These are phyloP conservation scores for Colletotrichum sp. DNA, from an alignment of 2,329 filamentous ascomycete species.

Conservation along the genomic window DNA sequence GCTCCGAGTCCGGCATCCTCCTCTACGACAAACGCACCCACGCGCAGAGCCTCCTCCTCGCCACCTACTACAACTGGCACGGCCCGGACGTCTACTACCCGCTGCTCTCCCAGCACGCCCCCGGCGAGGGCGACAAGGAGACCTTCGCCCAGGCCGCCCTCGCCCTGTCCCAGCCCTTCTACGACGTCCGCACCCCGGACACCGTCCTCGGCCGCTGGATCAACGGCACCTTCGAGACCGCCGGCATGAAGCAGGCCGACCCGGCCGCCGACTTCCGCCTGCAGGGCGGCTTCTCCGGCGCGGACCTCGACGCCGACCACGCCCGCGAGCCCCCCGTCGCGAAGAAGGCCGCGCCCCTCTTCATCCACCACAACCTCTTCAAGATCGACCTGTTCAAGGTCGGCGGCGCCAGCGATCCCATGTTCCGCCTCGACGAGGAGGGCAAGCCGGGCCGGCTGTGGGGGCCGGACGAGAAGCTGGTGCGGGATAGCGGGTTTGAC, in stretches of 20 bases:
- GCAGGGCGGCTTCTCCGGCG: constrained; percentile 1
- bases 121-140: constrained; percentile 53
- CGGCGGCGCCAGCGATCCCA: constrained; percentile 20
- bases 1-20: constrained; percentile 54
- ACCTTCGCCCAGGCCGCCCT: constrained; percentile 50
- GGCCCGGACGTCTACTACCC: constrained; percentile 57
- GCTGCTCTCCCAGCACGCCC: constrained; percentile 46
- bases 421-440: constrained; percentile 24
- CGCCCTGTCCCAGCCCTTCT: constrained; percentile 43
- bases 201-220: constrained; percentile 34
- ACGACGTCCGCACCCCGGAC: constrained; percentile 40
- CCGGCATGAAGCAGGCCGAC: constrained; percentile 35
- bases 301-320: background rate
- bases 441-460: constrained; percentile 31
- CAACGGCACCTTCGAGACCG: constrained; percentile 28
- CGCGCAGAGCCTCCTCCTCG: constrained; percentile 49
- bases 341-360: constrained; percentile 29
- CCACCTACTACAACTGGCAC: constrained; percentile 61
- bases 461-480: constrained; percentile 29
- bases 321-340: constrained; percentile 17
- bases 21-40: constrained; percentile 54
- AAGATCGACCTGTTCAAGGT: constrained; percentile 38
- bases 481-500: constrained; percentile 31
- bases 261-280: constrained; percentile 32
- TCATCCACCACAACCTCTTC: constrained; percentile 41